Evolutionary conservation across 2,329 filamentous ascomycete genomes (phyloP).

Genomic region (Pochonia chlamydosporia): DNA sequence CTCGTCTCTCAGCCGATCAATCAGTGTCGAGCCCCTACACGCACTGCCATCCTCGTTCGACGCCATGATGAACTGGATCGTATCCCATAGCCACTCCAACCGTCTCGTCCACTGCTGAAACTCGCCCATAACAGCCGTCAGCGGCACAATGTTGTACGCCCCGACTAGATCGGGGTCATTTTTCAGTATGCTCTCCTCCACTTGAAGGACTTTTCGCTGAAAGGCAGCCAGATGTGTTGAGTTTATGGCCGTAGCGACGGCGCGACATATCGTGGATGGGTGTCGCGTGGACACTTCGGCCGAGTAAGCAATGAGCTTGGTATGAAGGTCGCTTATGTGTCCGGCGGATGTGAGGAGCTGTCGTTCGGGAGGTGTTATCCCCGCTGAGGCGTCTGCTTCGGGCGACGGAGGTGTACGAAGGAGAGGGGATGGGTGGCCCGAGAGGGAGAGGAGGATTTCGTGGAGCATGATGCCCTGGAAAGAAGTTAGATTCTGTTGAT

Average conservation of each 20-base stretch:
- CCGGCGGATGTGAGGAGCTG: constrained; percentile 74
- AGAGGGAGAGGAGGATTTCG: constrained; percentile 95
- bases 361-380: constrained; percentile 72
- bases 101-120: constrained; percentile 83
- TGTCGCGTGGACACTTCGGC: constrained; percentile 64
- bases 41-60: constrained; percentile 25
- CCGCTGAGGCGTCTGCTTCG: constrained; percentile 38
- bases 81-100: constrained; percentile 79
- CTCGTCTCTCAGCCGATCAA: constrained; percentile 70
- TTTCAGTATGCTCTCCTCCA: constrained; percentile 72
- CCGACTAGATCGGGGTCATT: constrained; percentile 77
- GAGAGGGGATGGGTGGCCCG: constrained; percentile 85
- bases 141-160: constrained; percentile 86
- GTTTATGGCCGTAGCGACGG: constrained; percentile 73
- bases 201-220: constrained; percentile 75
- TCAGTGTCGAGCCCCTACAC: constrained; percentile 66
- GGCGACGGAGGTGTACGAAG: constrained; percentile 51
- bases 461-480: constrained; percentile 67
- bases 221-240: constrained; percentile 73
- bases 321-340: constrained; percentile 72
- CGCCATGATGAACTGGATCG: constrained; percentile 61
- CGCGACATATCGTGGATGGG: constrained; percentile 76
- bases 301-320: constrained; percentile 62
- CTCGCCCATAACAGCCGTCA: constrained; percentile 77
- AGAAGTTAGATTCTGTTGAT: constrained; percentile 3